These are phyloP conservation scores for Chaetomium fimeti DNA, from an alignment of 495 filamentous ascomycete genomes.

Conservation along the genomic window DNA sequence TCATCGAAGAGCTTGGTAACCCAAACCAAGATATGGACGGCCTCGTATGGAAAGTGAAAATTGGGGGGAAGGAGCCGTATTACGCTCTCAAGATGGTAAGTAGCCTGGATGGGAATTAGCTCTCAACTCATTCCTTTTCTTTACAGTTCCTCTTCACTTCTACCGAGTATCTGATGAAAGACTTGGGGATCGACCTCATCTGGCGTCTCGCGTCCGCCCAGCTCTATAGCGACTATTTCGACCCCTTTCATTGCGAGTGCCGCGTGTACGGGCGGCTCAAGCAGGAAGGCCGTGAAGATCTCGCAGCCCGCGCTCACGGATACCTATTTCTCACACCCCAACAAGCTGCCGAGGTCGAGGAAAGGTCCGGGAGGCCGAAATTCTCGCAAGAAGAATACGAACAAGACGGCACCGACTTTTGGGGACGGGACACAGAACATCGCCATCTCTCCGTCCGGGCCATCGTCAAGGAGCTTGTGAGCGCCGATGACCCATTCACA, in stretches of 20 bases:
- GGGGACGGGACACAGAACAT: conserved; percentile 9
- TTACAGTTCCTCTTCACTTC: too few species aligned
- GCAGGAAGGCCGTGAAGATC: conserved; percentile 12
- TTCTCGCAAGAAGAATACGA: not conserved
- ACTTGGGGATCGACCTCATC: too few species aligned
- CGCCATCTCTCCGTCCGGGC: conserved; percentile 9
- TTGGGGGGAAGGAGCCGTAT: too few species aligned
- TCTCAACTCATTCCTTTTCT: too few species aligned
- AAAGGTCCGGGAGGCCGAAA: too few species aligned
- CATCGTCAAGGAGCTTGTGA: conserved; percentile 24
- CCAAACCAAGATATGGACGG: too few species aligned
- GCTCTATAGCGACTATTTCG: conserved; percentile 14
- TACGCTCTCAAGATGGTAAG: too few species aligned
- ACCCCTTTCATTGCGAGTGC: conserved; percentile 25
- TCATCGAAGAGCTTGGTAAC: too few species aligned
- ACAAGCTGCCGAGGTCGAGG: conserved; percentile 9
- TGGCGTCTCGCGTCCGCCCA: conserved; percentile 3
- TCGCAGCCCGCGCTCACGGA: conserved; percentile 21
- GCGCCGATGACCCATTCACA: not conserved
- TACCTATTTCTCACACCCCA: conserved; percentile 21
- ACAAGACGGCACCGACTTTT: not conserved
- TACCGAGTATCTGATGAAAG: too few species aligned
- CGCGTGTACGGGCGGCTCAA: conserved; percentile 26
- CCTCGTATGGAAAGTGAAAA: too few species aligned
- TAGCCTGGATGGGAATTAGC: too few species aligned